A percentile compares a stretch with the other conserved stretches of the same genome.
These are phyloP conservation scores for Rhynchospora tenuis DNA, from an alignment of 176 grass and related monocot genomes.

Conservation along the genomic window DNA sequence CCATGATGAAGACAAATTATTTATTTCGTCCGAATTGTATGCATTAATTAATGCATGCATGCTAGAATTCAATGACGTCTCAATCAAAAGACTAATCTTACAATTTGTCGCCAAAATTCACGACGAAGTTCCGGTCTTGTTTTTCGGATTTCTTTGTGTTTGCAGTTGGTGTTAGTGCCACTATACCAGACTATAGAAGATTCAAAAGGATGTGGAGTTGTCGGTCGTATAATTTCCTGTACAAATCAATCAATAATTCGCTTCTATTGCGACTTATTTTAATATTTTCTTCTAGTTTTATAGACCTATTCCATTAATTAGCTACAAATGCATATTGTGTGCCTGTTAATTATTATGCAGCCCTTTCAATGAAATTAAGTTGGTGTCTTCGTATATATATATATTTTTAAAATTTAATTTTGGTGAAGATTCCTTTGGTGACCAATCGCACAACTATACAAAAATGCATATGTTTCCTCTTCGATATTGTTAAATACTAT, in stretches of 20 bases:
- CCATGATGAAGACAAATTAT: background rate
- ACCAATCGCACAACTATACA: background rate
- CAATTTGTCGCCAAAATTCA: conserved; percentile 15
- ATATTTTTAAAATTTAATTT: background rate
- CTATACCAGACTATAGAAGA: conserved; percentile 2
- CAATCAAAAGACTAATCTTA: background rate
- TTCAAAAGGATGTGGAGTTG: background rate
- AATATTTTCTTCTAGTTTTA: background rate
- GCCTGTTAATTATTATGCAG: background rate
- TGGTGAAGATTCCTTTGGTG: background rate
- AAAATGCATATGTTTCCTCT: background rate
- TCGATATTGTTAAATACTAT: too few species aligned
- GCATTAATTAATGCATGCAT: background rate
- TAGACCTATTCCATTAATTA: background rate
- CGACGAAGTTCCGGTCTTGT: conserved; percentile 1
- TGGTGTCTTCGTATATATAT: background rate
- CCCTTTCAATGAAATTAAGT: background rate
- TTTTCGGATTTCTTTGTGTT: conserved; percentile 5
- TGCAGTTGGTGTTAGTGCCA: conserved; percentile 7
- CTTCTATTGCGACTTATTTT: background rate
- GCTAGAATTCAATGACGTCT: conserved; percentile 15
- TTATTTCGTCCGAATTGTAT: background rate
- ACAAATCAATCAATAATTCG: background rate
- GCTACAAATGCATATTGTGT: background rate
- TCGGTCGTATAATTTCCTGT: background rate